Conservation (phyloP, 169 alveolate genomes). For the Plasmodium inui region DNA sequence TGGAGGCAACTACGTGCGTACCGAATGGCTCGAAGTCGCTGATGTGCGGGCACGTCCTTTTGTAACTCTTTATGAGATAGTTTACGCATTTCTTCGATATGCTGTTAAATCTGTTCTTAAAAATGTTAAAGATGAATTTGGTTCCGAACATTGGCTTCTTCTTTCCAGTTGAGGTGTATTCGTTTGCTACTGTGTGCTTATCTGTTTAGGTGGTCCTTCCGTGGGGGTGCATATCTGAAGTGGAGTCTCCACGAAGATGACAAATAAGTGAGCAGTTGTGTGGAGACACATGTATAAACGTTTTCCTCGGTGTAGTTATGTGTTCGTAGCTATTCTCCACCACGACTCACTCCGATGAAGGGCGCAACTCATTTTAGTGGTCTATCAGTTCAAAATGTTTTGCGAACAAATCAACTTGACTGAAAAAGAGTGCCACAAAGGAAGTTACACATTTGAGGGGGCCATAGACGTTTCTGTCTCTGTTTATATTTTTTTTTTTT, state of each 20-base stretch:
- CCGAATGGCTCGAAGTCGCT: conserved; percentile 77
- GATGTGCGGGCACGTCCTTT: conserved; percentile 75
- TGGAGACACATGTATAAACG: not conserved
- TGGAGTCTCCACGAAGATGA: not conserved
- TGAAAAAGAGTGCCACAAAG: not conserved
- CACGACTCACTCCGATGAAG: not conserved
- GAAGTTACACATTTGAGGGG: not conserved
- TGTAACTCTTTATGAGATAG: conserved; percentile 63
- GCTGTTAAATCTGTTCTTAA: conserved; percentile 53
- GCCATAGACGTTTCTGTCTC: not conserved
- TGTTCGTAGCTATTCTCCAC: not conserved
- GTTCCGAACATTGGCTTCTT: conserved; percentile 69
- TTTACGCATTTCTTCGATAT: conserved; percentile 51
- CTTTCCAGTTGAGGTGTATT: not conserved
- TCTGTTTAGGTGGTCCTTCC: not conserved
- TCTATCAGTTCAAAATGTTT: not conserved
- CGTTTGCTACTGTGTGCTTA: not conserved
- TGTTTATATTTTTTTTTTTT: not conserved
- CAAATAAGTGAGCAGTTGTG: not conserved
- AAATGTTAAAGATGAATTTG: conserved; percentile 43
- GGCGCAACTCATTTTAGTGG: not conserved
- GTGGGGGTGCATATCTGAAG: not conserved
- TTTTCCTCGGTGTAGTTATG: not conserved
- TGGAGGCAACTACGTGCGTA: not conserved
- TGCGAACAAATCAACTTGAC: not conserved